Evolutionary conservation across 1,139 yeast species (phyloP), one percentile per base, ranked within the genome.

Genomic region (Debaryomyces nepalensis): DNA sequence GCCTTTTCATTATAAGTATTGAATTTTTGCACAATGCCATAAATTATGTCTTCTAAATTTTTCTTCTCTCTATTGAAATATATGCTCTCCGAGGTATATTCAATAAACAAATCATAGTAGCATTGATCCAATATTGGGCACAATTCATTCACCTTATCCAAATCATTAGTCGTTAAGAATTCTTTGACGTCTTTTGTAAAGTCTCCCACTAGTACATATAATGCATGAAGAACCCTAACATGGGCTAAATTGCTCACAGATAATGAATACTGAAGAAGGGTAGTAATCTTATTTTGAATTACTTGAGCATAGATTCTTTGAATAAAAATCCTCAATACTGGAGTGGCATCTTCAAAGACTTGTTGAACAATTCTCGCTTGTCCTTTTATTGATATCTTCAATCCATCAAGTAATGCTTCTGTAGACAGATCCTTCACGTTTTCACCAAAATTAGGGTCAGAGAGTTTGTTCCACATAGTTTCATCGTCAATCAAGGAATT

Each of bases 261-360:
- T 42, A 81, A 77, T 0, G 97, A 86, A 44, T 77, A 77, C 43
- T 76, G 81, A 34, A 91, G 66, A 33, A 87, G 68, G 2, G 79
- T 68, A 46, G 83, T 83, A 14, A 89, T 74, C 51, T 85, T 81
- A 22, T 82, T 80, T 51, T 84, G 88, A 29, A 91, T 68, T 53
- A 82, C 77, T 57, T 87, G 95, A 0, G 87, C 93, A 63, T 84
- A 88, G 6, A 87, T 74, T 53, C 96, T 77, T 57, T 87, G 89
- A 27, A 88, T 69, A 54, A 91, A 84, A 7, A 85, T 77, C 40
- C 79, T 75, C 42, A 89, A 63, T 1, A 90, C 96, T 19, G 79
- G 76, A 0, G 80, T 63, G 1, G 84, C 81, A 43, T 81, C 79
- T 42, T 80, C 81, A 57, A 90, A 90, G 3, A 90, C 93, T 47